Percentiles rank a stretch among this genome's conserved stretches.
These are phyloP conservation scores for Metschnikowia lunata DNA, from an alignment of 805 yeast genomes.

Conservation along the genomic window DNA sequence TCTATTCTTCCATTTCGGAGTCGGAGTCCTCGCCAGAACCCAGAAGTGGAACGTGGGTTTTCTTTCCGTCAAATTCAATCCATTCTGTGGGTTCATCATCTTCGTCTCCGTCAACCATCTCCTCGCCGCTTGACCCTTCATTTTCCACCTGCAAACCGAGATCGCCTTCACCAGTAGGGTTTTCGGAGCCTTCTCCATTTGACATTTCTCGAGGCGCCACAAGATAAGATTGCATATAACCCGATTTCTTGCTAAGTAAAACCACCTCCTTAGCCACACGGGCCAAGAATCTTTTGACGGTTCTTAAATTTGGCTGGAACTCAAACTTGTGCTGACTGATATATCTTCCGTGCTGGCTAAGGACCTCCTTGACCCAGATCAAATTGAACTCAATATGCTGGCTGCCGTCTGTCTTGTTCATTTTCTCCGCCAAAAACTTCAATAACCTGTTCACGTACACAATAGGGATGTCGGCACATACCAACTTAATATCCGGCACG, in stretches of 20 bases:
- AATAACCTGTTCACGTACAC: slow-evolving; percentile 70
- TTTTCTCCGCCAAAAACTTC: slow-evolving; percentile 58
- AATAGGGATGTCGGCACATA: slow-evolving; percentile 66
- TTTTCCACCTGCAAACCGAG: slow-evolving; percentile 3
- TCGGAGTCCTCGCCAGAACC: slow-evolving; percentile 8
- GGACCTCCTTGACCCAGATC: slow-evolving; percentile 69
- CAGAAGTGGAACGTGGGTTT: slow-evolving; percentile 6
- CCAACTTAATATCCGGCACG: slow-evolving; percentile 60
- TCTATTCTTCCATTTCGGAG: slow-evolving; percentile 14
- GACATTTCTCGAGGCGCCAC: slow-evolving; percentile 10
- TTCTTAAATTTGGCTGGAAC: slow-evolving; percentile 60
- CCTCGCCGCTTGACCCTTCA: slow-evolving; percentile 6
- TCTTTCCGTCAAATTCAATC: slow-evolving; percentile 14
- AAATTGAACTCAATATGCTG: slow-evolving; percentile 83
- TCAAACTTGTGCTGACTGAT: slow-evolving; percentile 59
- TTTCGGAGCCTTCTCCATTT: background rate
- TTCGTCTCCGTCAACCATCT: slow-evolving; percentile 8
- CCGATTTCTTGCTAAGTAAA: slow-evolving; percentile 48
- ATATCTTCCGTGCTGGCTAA: slow-evolving; percentile 73
- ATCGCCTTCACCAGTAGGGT: slow-evolving; percentile 8
- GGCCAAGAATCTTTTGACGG: slow-evolving; percentile 70
- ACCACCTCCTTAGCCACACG: slow-evolving; percentile 74
- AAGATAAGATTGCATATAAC: slow-evolving; percentile 52
- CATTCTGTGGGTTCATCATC: slow-evolving; percentile 12
- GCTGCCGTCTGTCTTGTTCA: slow-evolving; percentile 51